A percentile compares a stretch with the other conserved stretches of the same genome.
Conservation (phyloP, 495 filamentous ascomycete genomes). For the Glonium stellatum region DNA sequence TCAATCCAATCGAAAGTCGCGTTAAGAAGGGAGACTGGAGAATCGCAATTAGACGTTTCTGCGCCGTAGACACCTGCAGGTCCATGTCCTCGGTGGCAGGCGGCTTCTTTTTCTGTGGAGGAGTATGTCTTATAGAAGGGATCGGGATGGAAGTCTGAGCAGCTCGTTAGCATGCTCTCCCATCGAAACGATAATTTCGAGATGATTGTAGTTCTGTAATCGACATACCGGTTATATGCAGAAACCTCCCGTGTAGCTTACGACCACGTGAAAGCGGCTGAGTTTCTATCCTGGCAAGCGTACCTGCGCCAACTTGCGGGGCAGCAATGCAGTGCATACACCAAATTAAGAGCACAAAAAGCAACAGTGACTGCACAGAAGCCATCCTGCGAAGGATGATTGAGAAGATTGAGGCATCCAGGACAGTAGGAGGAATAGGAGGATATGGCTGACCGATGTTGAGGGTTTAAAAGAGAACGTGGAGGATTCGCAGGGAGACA, state of each 20-base stretch:
- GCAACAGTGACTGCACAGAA: conserved; percentile 6
- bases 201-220: background rate
- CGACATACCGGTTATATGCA: conserved; percentile 83
- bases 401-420: background rate
- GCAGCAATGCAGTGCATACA: conserved; percentile 6
- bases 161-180: background rate
- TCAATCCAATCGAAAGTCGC: conserved; percentile 89
- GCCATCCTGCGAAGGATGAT: background rate
- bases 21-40: conserved; percentile 71
- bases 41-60: conserved; percentile 81
- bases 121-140: conserved; percentile 71
- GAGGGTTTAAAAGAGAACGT: background rate
- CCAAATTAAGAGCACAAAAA: conserved; percentile 5
- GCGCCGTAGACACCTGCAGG: conserved; percentile 74
- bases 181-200: conserved; percentile 2
- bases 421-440: background rate
- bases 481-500: background rate
- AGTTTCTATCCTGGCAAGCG: background rate
- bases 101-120: conserved; percentile 56
- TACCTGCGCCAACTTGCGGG: conserved; percentile 22
- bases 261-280: conserved; percentile 9
- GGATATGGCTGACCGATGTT: background rate
- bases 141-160: conserved; percentile 82
- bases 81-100: conserved; percentile 76
- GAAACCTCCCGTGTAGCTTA: conserved; percentile 70